Conservation (phyloP, 2,329 filamentous ascomycete species). For the Tolypocladium amazonense region DNA sequence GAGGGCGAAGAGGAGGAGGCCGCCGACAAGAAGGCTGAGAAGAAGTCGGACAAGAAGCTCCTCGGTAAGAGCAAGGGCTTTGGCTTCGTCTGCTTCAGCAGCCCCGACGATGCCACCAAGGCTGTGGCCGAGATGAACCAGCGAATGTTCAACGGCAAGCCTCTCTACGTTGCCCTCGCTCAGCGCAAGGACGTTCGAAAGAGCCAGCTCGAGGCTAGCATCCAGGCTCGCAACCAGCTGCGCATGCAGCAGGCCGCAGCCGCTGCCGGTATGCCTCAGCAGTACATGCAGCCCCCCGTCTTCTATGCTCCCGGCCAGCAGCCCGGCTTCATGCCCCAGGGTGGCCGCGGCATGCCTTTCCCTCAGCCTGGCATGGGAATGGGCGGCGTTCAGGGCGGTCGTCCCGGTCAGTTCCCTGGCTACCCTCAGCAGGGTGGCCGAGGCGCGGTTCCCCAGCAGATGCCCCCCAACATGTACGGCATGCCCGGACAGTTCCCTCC, state of each 20-base stretch:
- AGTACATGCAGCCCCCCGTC: conserved; percentile 81
- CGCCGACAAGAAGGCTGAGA: conserved; percentile 48
- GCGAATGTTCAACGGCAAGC: conserved; percentile 96
- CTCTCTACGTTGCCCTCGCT: conserved; percentile 91
- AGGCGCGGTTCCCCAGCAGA: conserved; percentile 75
- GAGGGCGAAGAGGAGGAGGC: conserved; percentile 33
- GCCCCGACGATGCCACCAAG: conserved; percentile 98
- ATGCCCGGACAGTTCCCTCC: conserved; percentile 73
- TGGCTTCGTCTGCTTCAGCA: conserved; percentile 99
- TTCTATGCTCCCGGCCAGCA: conserved; percentile 83
- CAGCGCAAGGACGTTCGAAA: conserved; percentile 99
- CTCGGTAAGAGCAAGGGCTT: conserved; percentile 99
- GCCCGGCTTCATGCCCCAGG: conserved; percentile 56
- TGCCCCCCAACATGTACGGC: conserved; percentile 79
- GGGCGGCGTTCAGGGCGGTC: conserved; percentile 66
- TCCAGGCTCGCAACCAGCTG: conserved; percentile 97
- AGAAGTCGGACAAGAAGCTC: conserved; percentile 53
- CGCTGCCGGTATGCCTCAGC: conserved; percentile 77
- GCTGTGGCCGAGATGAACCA: conserved; percentile 99
- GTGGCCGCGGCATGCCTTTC: conserved; percentile 57
- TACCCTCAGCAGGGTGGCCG: conserved; percentile 84
- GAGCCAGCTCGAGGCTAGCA: conserved; percentile 97
- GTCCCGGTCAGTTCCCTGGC: conserved; percentile 76
- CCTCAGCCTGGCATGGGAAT: conserved; percentile 53
- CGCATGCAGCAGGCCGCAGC: conserved; percentile 96